Percentiles rank a stretch among this genome's conserved stretches.
These are phyloP conservation scores for Leccinum longicurvipes DNA, from an alignment of 768 basidiomycete genomes.

Conservation along the genomic window DNA sequence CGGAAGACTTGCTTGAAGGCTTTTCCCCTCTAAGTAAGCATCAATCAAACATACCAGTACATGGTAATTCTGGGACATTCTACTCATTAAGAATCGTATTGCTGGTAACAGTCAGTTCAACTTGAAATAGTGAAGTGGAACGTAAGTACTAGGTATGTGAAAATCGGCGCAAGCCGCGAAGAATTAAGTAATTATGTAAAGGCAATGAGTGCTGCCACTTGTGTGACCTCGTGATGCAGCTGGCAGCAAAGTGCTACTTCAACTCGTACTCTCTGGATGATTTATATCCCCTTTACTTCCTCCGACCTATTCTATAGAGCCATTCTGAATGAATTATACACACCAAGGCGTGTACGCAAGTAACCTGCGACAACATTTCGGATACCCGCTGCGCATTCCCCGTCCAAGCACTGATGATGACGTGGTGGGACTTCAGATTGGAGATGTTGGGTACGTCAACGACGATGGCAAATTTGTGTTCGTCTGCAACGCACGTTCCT, in stretches of 20 bases:
- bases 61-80: neutral
- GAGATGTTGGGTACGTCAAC: constrained; percentile 33
- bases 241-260: too few species aligned
- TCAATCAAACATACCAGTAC: neutral
- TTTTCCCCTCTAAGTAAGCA: too few species aligned
- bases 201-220: too few species aligned
- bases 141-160: too few species aligned
- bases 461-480: constrained; percentile 26
- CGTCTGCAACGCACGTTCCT: constrained; percentile 34
- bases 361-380: constrained; percentile 12
- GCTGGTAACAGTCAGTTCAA: too few species aligned
- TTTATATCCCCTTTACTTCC: too few species aligned
- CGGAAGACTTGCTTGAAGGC: neutral
- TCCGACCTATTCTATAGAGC: too few species aligned
- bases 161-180: too few species aligned
- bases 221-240: too few species aligned
- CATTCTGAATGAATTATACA: neutral
- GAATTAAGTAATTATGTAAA: too few species aligned
- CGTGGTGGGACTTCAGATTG: constrained; percentile 29
- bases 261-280: too few species aligned
- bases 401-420: constrained; percentile 20
- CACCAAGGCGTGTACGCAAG: constrained; percentile 8
- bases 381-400: constrained; percentile 32
- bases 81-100: neutral
- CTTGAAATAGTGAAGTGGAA: too few species aligned